These are phyloP conservation scores for Micromonas pusilla DNA, from an alignment of 139 green algal species.

Conservation along the genomic window DNA sequence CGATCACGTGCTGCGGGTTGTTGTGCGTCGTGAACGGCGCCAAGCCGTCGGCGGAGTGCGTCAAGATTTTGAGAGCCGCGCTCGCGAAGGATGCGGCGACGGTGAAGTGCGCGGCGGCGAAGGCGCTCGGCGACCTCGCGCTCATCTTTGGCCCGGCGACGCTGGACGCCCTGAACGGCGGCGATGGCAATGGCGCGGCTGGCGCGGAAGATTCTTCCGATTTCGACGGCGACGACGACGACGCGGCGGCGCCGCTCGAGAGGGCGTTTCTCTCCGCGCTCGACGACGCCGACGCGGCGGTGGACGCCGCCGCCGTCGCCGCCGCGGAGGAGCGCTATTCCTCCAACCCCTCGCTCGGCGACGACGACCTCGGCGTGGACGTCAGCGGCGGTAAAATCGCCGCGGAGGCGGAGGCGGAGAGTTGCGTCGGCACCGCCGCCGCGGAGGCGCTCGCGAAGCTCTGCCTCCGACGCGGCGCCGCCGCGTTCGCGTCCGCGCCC, in stretches of 20 bases:
- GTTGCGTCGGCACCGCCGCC: not conserved
- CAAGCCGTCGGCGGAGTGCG: not conserved
- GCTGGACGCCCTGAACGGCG: not conserved
- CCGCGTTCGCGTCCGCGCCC: not conserved
- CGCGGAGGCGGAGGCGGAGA: not conserved
- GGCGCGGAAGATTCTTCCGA: too few species aligned
- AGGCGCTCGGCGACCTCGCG: constrained; percentile 6
- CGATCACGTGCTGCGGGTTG: not conserved
- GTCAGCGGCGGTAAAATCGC: not conserved
- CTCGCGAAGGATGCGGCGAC: not conserved
- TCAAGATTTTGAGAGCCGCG: not conserved
- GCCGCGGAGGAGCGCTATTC: not conserved
- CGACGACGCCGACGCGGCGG: not conserved
- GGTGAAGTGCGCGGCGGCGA: not conserved
- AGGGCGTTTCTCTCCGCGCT: not conserved
- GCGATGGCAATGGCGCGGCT: too few species aligned
- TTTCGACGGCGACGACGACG: not conserved
- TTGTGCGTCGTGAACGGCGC: not conserved
- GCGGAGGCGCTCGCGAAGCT: not conserved
- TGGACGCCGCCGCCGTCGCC: not conserved
- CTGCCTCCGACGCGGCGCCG: not conserved
- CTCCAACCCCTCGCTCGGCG: not conserved
- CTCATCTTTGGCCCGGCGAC: not conserved
- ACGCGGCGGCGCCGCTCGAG: not conserved
- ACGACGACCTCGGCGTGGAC: not conserved